Percentiles rank a stretch among this genome's conserved stretches.
phyloP scores from a whole-genome alignment of 768 basidiomycete genomes.

The Pholiota microspora region DNA sequence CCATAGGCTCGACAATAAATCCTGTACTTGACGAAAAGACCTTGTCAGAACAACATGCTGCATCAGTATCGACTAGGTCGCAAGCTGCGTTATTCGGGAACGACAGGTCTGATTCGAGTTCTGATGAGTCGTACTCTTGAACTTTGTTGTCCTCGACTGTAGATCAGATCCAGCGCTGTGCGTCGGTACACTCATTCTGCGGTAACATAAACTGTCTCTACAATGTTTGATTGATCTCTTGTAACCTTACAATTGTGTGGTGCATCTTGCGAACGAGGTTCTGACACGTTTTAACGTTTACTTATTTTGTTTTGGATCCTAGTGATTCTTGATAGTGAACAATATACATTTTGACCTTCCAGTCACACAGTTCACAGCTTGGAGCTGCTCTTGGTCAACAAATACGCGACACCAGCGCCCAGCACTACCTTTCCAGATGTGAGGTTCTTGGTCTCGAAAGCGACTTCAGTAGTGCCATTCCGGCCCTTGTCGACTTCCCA shows the following conservation, averaged over 20 bases:
- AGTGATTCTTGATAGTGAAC: too few species aligned
- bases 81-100: neutral
- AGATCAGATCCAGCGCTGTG: too few species aligned
- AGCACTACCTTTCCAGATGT: conserved; percentile 61
- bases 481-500: conserved; percentile 77
- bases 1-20: too few species aligned
- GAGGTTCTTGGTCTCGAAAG: conserved; percentile 61
- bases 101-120: neutral
- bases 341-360: neutral
- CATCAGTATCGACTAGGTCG: neutral
- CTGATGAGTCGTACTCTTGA: neutral
- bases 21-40: neutral
- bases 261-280: too few species aligned
- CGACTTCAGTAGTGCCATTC: conserved; percentile 55
- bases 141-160: too few species aligned
- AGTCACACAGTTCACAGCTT: conserved; percentile 22
- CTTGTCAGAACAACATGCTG: neutral
- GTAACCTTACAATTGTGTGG: too few species aligned
- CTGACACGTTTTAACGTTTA: neutral
- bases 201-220: too few species aligned
- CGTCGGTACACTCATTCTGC: too few species aligned
- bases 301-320: neutral
- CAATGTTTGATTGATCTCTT: too few species aligned
- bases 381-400: conserved; percentile 41
- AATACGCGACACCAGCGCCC: conserved; percentile 62